Percentiles rank a stretch among this genome's conserved stretches.
These are phyloP conservation scores for Elsinoe ampelina DNA, from an alignment of 2,329 filamentous ascomycete species.

Conservation along the genomic window DNA sequence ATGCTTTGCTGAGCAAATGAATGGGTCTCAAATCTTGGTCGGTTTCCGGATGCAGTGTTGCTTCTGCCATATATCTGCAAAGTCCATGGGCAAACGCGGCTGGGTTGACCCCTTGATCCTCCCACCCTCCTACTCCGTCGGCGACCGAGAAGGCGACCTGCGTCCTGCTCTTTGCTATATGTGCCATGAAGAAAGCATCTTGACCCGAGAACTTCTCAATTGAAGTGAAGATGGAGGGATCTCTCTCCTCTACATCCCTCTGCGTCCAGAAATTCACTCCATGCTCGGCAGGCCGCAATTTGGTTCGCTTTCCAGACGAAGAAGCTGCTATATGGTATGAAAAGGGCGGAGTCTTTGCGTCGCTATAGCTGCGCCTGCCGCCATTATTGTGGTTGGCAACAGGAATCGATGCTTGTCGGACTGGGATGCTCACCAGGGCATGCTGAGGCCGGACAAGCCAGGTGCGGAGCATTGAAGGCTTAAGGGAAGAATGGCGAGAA, in stretches of 20 bases:
- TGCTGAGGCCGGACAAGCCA: conserved; percentile 27
- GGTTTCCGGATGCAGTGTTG: conserved; percentile 47
- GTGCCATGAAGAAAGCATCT: conserved; percentile 87
- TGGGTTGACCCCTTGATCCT: conserved; percentile 83
- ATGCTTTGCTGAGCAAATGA: conserved; percentile 70
- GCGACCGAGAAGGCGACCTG: conserved; percentile 79
- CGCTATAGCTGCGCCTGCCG: conserved; percentile 11
- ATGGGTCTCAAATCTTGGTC: conserved; percentile 40
- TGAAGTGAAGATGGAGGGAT: conserved; percentile 38
- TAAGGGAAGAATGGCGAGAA: conserved; percentile 10
- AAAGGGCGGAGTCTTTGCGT: conserved; percentile 20
- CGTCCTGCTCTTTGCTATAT: conserved; percentile 57
- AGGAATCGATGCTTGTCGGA: conserved; percentile 41
- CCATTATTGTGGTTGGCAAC: conserved; percentile 20
- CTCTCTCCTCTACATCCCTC: conserved; percentile 26
- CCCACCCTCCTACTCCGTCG: conserved; percentile 93
- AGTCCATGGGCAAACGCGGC: conserved; percentile 91
- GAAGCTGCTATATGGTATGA: conserved; percentile 31
- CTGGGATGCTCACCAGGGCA: conserved; percentile 41
- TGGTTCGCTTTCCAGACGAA: conserved; percentile 26
- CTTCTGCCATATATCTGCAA: conserved; percentile 83
- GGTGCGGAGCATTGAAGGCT: conserved; percentile 15
- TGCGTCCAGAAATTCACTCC: conserved; percentile 34
- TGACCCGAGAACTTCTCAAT: conserved; percentile 67
- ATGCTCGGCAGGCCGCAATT: conserved; percentile 40